phyloP scores from a whole-genome alignment of 1,139 yeast genomes.

The Candida sp. region DNA sequence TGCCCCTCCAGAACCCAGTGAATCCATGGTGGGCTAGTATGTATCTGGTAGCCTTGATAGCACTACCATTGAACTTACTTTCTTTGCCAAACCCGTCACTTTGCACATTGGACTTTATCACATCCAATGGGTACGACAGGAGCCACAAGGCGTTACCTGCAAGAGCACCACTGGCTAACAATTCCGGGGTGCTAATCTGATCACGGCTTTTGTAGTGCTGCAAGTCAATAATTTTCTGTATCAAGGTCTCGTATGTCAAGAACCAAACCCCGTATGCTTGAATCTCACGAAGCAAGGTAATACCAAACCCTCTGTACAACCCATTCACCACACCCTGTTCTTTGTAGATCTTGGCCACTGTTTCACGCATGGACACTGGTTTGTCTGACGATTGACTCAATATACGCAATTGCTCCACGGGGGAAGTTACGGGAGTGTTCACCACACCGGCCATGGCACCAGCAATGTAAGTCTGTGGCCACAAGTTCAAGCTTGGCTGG shows the following conservation, averaged over 20 bases:
- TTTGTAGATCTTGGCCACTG: constrained; percentile 46
- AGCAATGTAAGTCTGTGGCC: constrained; percentile 69
- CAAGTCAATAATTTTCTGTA: constrained; percentile 41
- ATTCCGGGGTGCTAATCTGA: constrained; percentile 63
- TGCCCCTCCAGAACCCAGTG: constrained; percentile 73
- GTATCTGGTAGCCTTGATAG: constrained; percentile 47
- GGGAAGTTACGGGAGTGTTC: constrained; percentile 72
- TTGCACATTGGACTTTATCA: constrained; percentile 71
- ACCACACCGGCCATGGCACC: constrained; percentile 85
- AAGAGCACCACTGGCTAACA: constrained; percentile 65
- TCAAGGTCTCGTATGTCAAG: constrained; percentile 67
- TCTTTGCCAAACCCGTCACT: constrained; percentile 59
- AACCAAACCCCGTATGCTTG: constrained; percentile 91
- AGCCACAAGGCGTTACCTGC: constrained; percentile 81
- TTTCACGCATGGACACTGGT: constrained; percentile 44
- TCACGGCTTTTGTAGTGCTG: constrained; percentile 45
- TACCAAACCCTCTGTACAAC: constrained; percentile 60
- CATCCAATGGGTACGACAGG: constrained; percentile 73
- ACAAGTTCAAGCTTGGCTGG: constrained; percentile 45
- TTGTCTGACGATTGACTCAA: constrained; percentile 59
- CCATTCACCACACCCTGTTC: constrained; percentile 54
- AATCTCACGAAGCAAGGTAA: constrained; percentile 68
- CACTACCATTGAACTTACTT: constrained; percentile 50
- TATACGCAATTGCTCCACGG: constrained; percentile 79
- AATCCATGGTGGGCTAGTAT: constrained; percentile 53